Evolutionary conservation across 352 stramenopile species (phyloP), one percentile per base, ranked within the genome.

Genomic region (Phytophthora europaea): DNA sequence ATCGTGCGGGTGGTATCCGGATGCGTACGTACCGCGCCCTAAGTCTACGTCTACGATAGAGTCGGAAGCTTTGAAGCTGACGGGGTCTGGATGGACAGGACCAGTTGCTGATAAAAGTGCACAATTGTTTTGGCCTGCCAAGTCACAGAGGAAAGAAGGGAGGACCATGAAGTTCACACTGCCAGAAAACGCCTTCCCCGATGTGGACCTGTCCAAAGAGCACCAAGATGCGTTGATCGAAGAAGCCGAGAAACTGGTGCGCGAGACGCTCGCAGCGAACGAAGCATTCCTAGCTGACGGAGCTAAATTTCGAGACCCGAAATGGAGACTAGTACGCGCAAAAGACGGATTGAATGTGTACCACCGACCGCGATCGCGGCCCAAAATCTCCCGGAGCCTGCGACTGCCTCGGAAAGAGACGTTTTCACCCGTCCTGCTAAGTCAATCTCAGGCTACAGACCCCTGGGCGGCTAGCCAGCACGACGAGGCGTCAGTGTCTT

Each of bases 171-270:
- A 81, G 66, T 81, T 87, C 67, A 80, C 70, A 48, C 71, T 88
- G 36, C 76, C 81, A 13, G 60, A 68, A 22, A 73, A 81, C 55
- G 71, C 74, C 8, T 82, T 88, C 58, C 73, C 81, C 10, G 58
- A 61, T 40, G 52, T 85, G 9, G 22, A 70, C 38, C 47, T 81
- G 22, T 70, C 66, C 36, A 76, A 83, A 13, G 60, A 83, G 38
- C 62, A 69, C 6, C 65, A 75, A 66, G 65, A 67, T 2, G 72
- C 64, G 47, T 56, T 88, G 31, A 61, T 72, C 22, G 58, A 79
- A 48, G 81, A 88, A 57, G 79, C 80, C 2, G 56, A 80, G 6
- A 64, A 67, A 22, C 70, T 90, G 10, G 70, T 90, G 12, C 71
- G 57, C 26, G 81, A 88, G 60, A 87, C 79, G 54, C 45, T 88